phyloP scores from a whole-genome alignment of 305 asterid genomes.

The Fraxinus latifolia region DNA sequence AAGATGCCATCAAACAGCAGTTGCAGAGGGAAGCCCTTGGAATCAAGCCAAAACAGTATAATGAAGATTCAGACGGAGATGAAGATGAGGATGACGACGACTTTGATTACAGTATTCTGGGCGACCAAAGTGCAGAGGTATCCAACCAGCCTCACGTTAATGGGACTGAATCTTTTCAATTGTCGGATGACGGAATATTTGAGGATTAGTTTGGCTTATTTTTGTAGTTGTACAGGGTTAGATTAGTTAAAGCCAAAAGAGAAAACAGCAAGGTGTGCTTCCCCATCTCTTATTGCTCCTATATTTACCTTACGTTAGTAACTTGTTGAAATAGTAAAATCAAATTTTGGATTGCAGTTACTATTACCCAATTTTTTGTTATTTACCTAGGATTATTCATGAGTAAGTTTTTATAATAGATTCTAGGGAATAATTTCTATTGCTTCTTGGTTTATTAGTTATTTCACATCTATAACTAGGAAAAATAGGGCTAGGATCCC shows the following conservation, averaged over 20 bases:
- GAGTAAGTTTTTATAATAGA: neutral
- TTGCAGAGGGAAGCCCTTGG: conserved; percentile 66
- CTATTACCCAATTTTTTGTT: neutral
- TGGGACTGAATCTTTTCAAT: conserved; percentile 74
- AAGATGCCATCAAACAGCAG: conserved; percentile 70
- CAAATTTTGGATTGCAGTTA: neutral
- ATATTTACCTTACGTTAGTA: neutral
- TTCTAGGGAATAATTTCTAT: neutral
- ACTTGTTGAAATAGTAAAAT: neutral
- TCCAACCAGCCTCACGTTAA: conserved; percentile 72
- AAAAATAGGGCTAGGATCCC: neutral
- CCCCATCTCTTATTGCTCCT: neutral
- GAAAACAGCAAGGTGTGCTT: neutral
- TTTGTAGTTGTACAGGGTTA: conserved; percentile 2
- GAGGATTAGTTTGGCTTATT: conserved; percentile 48
- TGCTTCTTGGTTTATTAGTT: neutral
- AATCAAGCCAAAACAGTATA: conserved; percentile 39
- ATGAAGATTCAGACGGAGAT: conserved; percentile 34
- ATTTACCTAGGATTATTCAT: neutral
- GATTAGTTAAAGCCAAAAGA: neutral
- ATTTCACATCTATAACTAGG: neutral
- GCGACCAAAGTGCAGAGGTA: conserved; percentile 39
- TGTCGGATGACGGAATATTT: conserved; percentile 84
- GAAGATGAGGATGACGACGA: conserved; percentile 45
- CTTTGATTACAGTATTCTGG: conserved; percentile 73